phyloP scores from a whole-genome alignment of 1,284 basidiomycete genomes.

The Papiliotrema laurentii region DNA sequence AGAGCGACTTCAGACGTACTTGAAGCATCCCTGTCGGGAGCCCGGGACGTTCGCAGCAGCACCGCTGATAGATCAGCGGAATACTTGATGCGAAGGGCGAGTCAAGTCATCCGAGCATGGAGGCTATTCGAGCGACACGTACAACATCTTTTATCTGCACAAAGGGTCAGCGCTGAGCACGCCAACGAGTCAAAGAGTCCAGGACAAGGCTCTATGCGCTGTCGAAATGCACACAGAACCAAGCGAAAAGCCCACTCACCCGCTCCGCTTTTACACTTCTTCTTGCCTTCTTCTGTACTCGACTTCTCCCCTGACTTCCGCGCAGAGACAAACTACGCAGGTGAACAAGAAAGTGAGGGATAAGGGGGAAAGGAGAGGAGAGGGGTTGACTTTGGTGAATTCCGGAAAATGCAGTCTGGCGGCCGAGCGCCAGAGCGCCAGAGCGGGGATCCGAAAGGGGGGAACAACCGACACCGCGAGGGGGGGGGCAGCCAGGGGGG shows the following conservation, averaged over 20 bases:
- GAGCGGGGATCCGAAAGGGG: too few relatives aligned
- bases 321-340: background rate
- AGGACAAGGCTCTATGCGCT: too few relatives aligned
- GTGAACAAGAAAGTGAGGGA: background rate
- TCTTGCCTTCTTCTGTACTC: background rate
- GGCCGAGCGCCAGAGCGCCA: too few relatives aligned
- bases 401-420: too few relatives aligned
- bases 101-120: background rate
- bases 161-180: too few relatives aligned
- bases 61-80: constrained; percentile 17
- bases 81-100: too few relatives aligned
- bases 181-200: too few relatives aligned
- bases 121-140: background rate
- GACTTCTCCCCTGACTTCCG: background rate
- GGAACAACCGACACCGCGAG: too few relatives aligned
- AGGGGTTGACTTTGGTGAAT: too few relatives aligned
- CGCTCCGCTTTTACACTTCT: background rate
- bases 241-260: background rate
- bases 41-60: constrained; percentile 39
- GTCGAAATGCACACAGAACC: background rate
- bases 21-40: constrained; percentile 46
- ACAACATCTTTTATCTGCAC: constrained; percentile 1
- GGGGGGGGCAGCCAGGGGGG: too few relatives aligned
- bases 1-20: constrained; percentile 22
- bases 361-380: background rate